These are phyloP conservation scores for Penicillium corylophilum DNA, from an alignment of 2,329 filamentous ascomycete species.

Conservation along the genomic window DNA sequence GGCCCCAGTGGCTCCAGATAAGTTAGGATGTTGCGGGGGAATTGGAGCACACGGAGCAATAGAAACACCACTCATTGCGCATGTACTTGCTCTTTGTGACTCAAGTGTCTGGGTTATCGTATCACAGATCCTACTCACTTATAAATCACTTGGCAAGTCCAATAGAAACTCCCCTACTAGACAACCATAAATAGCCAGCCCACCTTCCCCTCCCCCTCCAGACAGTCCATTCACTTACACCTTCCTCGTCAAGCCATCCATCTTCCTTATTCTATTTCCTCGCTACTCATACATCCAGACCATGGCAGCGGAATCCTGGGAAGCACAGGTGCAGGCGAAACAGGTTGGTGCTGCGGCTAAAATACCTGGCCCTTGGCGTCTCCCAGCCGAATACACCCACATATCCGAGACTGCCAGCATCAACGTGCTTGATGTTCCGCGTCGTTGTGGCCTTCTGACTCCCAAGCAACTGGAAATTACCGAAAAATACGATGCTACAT, in stretches of 20 bases:
- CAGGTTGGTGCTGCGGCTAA: constrained; percentile 25
- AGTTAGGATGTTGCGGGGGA: neutral
- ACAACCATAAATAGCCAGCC: neutral
- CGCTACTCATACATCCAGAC: neutral
- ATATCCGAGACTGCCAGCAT: neutral
- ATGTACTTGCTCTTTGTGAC: neutral
- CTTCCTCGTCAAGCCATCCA: too few relatives aligned
- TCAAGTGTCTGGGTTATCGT: neutral
- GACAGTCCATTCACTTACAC: neutral
- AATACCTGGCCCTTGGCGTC: constrained; percentile 34
- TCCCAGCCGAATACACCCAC: constrained; percentile 9
- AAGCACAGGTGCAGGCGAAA: constrained; percentile 8
- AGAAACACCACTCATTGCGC: neutral
- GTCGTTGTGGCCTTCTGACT: constrained; percentile 44
- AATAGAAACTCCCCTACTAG: too few relatives aligned
- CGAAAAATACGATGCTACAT: constrained; percentile 4
- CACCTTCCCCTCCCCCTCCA: neutral
- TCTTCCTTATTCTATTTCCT: too few relatives aligned
- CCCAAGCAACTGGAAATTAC: constrained; percentile 48
- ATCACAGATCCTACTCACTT: too few relatives aligned
- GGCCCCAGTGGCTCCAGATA: neutral
- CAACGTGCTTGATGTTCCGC: constrained; percentile 14
- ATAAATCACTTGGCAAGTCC: too few relatives aligned
- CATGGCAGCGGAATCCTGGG: neutral
- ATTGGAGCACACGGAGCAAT: neutral